Evolutionary conservation across 2,329 filamentous ascomycete genomes (phyloP), one percentile per base, ranked within the genome.

Genomic region (Fusarium sp.): DNA sequence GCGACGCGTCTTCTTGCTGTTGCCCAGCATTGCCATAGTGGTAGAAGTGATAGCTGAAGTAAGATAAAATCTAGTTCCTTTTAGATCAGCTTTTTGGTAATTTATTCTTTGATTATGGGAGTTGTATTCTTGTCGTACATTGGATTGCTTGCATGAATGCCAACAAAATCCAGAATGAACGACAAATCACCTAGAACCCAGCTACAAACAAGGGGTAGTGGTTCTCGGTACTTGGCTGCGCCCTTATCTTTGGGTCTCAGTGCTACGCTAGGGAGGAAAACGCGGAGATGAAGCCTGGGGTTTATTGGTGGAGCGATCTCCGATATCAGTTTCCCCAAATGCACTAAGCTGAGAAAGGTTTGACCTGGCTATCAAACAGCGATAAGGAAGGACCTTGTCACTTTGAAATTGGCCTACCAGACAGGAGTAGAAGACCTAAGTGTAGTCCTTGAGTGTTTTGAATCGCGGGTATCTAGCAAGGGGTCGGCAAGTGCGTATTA

Each of bases 221-320:
- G 16, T n/a, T 16, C 10, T 44, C 21, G n/a, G 46, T 60, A 12
- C 30, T 34, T 49, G 14, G 37, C 7, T 48, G 23, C 14, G 28
- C 16, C 42, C 61, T 65, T 65, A 65, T 65, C 61, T 65, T 10
- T 37, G 34, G 11, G 11, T 39, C 19, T 34, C 13, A 4, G 11
- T 26, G 21, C 14, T 25, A 28, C 14, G 18, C 60, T 41, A 64
- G 31, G 7, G 6, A 25, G 13, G 13, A 14, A 21, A 58, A 49
- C 37, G 25, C 10, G 37, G 43, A 49, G 30, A 30, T 9, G 5
- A 19, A 16, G 18, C 14, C 6, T 45, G n/a, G 25, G 7, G 28
- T 2, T 7, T 0, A 52, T 59, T 59, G 45, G 62, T 10, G 14
- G 41, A 21, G 5, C 19, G 23, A 25, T 7, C 6, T 6, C 11